phyloP scores from a whole-genome alignment of 2,329 filamentous ascomycete genomes.

The Penicillium nordicum region DNA sequence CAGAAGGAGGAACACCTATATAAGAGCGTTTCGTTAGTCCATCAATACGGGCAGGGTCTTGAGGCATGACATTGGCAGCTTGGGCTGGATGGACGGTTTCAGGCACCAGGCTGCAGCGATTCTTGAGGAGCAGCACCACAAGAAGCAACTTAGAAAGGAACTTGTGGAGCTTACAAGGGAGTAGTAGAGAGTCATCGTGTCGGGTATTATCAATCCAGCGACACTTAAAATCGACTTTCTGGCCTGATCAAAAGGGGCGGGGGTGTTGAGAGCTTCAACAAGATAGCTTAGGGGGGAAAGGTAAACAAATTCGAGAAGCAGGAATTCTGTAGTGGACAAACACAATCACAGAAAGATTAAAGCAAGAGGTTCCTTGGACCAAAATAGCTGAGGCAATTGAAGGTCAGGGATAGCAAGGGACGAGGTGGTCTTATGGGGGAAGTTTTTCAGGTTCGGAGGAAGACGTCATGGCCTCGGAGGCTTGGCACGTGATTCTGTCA shows the following conservation, averaged over 20 bases:
- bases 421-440: conserved; percentile 69
- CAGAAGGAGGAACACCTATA: conserved; percentile 49
- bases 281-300: conserved; percentile 9
- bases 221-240: conserved; percentile 7
- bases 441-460: conserved; percentile 21
- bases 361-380: conserved; percentile 4
- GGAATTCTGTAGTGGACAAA: background rate
- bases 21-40: conserved; percentile 9
- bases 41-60: conserved; percentile 3
- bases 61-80: conserved; percentile 8
- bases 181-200: conserved; percentile 67
- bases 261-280: conserved; percentile 15
- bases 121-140: background rate
- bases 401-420: conserved; percentile 7
- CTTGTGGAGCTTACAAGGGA: conserved; percentile 53
- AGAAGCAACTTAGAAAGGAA: background rate
- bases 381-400: conserved; percentile 39
- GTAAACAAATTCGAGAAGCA: conserved; percentile 16
- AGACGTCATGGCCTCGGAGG: conserved; percentile 32
- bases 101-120: conserved; percentile 25
- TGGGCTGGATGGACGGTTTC: conserved; percentile 6
- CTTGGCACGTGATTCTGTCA: conserved; percentile 19
- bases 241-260: conserved; percentile 18
- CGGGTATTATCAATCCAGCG: conserved; percentile 15
- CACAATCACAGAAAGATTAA: background rate